phyloP scores from a whole-genome alignment of 768 basidiomycete genomes.

The Scleroderma bovista region DNA sequence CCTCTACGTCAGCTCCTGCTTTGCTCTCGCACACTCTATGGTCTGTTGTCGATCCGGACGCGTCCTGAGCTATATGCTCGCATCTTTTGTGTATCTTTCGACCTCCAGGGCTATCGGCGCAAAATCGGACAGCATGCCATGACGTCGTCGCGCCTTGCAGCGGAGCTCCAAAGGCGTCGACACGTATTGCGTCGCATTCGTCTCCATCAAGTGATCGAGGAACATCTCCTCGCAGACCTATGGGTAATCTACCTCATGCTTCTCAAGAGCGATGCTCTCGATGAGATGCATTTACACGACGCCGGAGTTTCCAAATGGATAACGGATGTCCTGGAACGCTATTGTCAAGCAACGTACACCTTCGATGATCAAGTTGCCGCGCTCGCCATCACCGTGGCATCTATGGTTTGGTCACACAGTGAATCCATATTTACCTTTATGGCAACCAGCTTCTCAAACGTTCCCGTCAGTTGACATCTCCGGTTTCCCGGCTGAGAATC shows the following conservation, averaged over 20 bases:
- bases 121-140: conserved; percentile 27
- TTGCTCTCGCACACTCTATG: conserved; percentile 41
- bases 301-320: conserved; percentile 35
- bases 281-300: conserved; percentile 39
- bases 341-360: conserved; percentile 4
- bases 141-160: conserved; percentile 37
- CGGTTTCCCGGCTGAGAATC: conserved; percentile 31
- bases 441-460: conserved; percentile 20
- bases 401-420: conserved; percentile 33
- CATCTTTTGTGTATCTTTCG: conserved; percentile 49
- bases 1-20: conserved; percentile 41
- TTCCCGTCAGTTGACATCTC: conserved; percentile 34
- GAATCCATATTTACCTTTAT: conserved; percentile 22
- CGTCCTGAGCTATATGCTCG: conserved; percentile 54
- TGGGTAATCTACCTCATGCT: conserved; percentile 57
- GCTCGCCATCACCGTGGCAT: conserved; percentile 29
- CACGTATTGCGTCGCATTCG: conserved; percentile 45
- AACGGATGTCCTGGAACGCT: conserved; percentile 16
- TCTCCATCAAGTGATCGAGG: conserved; percentile 21
- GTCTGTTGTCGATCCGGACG: conserved; percentile 34
- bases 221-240: conserved; percentile 38
- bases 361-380: conserved; percentile 14
- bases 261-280: conserved; percentile 49
- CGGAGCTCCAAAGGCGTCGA: conserved; percentile 45
- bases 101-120: conserved; percentile 26